A percentile compares a stretch with the other conserved stretches of the same genome.
These are phyloP conservation scores for Paecilomyces variotii DNA, from an alignment of 2,329 filamentous ascomycete species.

Conservation along the genomic window DNA sequence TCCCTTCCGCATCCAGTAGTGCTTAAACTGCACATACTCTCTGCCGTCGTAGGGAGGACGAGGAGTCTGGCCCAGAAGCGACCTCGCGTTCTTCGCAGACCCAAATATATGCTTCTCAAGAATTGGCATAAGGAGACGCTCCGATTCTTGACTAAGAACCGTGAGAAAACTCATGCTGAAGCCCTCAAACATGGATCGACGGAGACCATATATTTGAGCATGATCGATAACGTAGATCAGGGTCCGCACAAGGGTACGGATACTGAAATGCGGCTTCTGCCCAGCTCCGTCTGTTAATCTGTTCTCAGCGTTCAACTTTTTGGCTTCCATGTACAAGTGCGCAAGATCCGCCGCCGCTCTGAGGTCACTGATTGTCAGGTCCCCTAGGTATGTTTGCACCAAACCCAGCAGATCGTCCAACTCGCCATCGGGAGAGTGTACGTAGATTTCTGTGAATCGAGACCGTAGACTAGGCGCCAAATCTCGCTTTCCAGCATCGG, in stretches of 20 bases:
- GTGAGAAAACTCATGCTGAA: constrained; percentile 98
- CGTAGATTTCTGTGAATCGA: constrained; percentile 91
- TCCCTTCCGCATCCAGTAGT: constrained; percentile 87
- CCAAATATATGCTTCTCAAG: constrained; percentile 74
- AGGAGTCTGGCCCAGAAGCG: constrained; percentile 70
- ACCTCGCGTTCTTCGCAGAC: constrained; percentile 58
- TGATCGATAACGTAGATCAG: constrained; percentile 83
- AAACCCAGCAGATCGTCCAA: constrained; percentile 80
- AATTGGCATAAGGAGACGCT: constrained; percentile 66
- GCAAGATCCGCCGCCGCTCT: constrained; percentile 74
- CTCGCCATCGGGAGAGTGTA: constrained; percentile 80
- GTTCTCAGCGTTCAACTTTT: constrained; percentile 71
- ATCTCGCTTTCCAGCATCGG: constrained; percentile 93
- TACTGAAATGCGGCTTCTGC: constrained; percentile 92
- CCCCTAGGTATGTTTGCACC: constrained; percentile 78
- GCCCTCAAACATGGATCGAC: constrained; percentile 83
- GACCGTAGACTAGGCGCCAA: constrained; percentile 81
- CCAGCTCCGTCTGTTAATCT: constrained; percentile 88
- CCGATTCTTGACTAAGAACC: constrained; percentile 72
- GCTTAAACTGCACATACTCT: constrained; percentile 73
- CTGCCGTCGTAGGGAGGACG: constrained; percentile 68
- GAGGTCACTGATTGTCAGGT: constrained; percentile 61
- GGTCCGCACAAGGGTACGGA: constrained; percentile 85
- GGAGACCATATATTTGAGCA: constrained; percentile 71
- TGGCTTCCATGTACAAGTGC: constrained; percentile 79